Conservation (phyloP, 202 grass and related monocot species). For the Brachypodium distachyon region DNA sequence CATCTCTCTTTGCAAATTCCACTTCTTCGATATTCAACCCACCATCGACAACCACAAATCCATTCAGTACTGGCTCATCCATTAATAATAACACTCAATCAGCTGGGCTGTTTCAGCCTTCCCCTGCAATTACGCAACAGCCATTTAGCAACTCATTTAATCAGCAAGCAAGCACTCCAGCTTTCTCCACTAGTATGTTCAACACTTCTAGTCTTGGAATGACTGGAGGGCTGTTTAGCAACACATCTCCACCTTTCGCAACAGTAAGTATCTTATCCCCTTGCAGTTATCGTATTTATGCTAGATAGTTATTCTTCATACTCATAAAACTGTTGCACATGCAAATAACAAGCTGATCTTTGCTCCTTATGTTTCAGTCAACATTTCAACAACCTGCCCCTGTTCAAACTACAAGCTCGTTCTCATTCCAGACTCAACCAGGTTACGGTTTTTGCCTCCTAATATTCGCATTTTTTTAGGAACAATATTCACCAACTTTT, state of each 20-base stretch:
- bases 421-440: conserved; percentile 26
- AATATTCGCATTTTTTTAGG: neutral
- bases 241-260: conserved; percentile 34
- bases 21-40: conserved; percentile 36
- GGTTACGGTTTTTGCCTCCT: conserved; percentile 19
- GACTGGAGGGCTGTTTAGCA: conserved; percentile 30
- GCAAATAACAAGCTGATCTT: conserved; percentile 8
- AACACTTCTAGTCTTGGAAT: neutral
- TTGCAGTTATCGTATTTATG: neutral
- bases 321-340: neutral
- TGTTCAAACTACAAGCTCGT: conserved; percentile 14
- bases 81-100: conserved; percentile 45
- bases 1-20: conserved; percentile 37
- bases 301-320: neutral
- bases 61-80: conserved; percentile 34
- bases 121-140: conserved; percentile 37
- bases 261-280: conserved; percentile 16
- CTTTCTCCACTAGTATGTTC: conserved; percentile 53
- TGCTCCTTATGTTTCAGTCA: conserved; percentile 20
- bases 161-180: conserved; percentile 8
- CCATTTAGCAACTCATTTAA: conserved; percentile 28
- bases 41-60: conserved; percentile 20
- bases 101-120: conserved; percentile 41
- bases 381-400: conserved; percentile 20
- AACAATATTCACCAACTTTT: too few relatives aligned